A percentile compares a stretch with the other conserved stretches of the same genome.
These are phyloP conservation scores for Vicia sativa DNA, from an alignment of 306 rosid genomes.

Conservation along the genomic window DNA sequence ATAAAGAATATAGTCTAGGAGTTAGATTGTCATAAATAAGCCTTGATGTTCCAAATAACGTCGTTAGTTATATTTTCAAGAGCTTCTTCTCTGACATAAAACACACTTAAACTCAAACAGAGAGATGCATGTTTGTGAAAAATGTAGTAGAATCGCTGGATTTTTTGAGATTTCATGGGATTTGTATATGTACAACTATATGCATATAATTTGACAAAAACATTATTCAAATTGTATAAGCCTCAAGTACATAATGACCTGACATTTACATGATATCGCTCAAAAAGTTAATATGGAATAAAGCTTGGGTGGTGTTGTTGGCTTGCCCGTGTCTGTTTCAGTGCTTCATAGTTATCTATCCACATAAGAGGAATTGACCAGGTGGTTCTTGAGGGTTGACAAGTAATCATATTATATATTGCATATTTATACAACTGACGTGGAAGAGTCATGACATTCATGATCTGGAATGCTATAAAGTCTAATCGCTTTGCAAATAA, in stretches of 20 bases:
- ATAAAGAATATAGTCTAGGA: conserved; percentile 25
- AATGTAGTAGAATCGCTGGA: not conserved
- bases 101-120: not conserved
- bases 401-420: conserved; percentile 7
- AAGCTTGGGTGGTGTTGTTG: too few relatives aligned
- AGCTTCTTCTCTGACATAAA: not conserved
- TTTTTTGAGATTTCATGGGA: not conserved
- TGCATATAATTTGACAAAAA: not conserved
- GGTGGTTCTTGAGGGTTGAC: not conserved
- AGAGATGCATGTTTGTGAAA: not conserved
- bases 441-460: not conserved
- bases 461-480: not conserved
- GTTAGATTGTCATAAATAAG: conserved; percentile 31
- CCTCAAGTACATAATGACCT: conserved; percentile 1
- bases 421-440: conserved; percentile 16
- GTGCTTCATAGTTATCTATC: not conserved
- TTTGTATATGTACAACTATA: not conserved
- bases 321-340: too few relatives aligned
- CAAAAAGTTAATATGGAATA: conserved; percentile 1
- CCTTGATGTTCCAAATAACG: not conserved
- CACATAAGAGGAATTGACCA: conserved; percentile 5
- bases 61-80: not conserved
- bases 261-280: not conserved
- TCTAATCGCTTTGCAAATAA: not conserved
- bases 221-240: not conserved